Evolutionary conservation across 2,329 filamentous ascomycete species (phyloP).

Genomic region (Aspergillus hortae): DNA sequence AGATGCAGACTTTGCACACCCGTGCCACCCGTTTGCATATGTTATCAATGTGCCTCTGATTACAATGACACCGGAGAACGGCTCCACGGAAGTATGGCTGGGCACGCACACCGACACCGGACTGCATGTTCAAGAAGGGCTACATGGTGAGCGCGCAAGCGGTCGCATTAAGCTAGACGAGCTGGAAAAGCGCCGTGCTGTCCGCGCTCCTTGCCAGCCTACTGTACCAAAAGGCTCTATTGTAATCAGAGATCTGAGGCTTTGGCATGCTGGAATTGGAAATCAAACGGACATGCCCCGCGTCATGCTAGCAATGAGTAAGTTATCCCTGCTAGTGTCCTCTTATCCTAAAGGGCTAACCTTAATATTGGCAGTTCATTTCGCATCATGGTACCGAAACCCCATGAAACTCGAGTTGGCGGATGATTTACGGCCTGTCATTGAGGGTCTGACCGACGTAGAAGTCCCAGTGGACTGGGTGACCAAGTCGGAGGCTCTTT

Average conservation of each 20-base stretch:
- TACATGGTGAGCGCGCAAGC: conserved; percentile 52
- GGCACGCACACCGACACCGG: conserved; percentile 46
- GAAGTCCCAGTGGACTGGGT: too few relatives aligned
- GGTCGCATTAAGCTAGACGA: conserved; percentile 41
- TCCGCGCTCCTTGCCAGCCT: conserved; percentile 50
- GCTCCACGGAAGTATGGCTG: conserved; percentile 59
- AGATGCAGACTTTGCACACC: conserved; percentile 58
- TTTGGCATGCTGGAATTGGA: conserved; percentile 55
- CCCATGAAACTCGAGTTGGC: background rate
- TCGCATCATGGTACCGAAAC: background rate
- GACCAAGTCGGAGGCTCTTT: too few relatives aligned
- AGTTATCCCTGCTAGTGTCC: too few relatives aligned
- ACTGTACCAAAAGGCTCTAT: conserved; percentile 53
- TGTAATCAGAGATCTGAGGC: conserved; percentile 56
- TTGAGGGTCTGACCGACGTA: too few relatives aligned
- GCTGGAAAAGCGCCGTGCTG: conserved; percentile 36
- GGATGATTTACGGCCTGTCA: too few relatives aligned
- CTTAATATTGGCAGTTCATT: background rate
- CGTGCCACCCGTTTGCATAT: conserved; percentile 53
- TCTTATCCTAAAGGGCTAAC: background rate
- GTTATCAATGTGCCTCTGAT: conserved; percentile 55
- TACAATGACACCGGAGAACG: conserved; percentile 50
- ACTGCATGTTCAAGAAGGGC: conserved; percentile 45
- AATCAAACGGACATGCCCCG: background rate
- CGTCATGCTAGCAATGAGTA: background rate